Base-by-base conservation (phyloP, 2,329 filamentous ascomycete species). In the Hypocreales sp. region DNA sequence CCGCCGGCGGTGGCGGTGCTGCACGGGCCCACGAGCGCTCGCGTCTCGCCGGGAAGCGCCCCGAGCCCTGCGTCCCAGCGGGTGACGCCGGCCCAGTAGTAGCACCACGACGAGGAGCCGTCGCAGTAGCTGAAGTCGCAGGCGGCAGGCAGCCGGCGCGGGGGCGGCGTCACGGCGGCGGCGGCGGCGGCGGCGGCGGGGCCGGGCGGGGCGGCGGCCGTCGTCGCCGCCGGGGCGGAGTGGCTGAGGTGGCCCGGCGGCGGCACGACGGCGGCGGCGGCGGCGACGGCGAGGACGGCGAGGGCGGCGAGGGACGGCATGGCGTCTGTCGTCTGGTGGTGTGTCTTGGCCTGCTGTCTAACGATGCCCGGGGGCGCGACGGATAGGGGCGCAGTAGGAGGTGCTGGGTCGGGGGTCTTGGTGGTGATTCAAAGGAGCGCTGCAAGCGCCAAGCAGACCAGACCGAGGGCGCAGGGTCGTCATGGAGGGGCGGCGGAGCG, bases 51-150 rank as follows among this genome's bases (percentile, higher is more conserved):
- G 4, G 54, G 53, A 10, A 52, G 27, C 5, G 46, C 45, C 1
- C 53, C 55, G 5, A 38, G 35, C 2, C 37, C 40, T 12, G 39
- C 31, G 26, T 56, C 43, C 31, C 43, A 54, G n/a, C 40, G 39
- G 6, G 49, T 56, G 24, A 55, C 35, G 11, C 53, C 53, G 15
- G 39, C 42, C 44, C 53, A 59, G 38, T 46, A 52, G 34, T 52
- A 47, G 38, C 56, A 58, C 44, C 48, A 58, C 3, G 45, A 45
- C 4, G 40, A 42, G 10, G 37, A 33, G 11, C 42, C 38, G 22
- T 48, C 47, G 40, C 54, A 55, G 38, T 53, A 55, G 15, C 36
- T 33, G 35, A 48, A 42, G 29, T 50, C 42, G 41, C 55, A 57
- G 26, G 40, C 27, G 22, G 42, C 27, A 6, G 40, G 27, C 12